These are phyloP conservation scores for Simplicillium aogashimaense DNA, from an alignment of 2,329 filamentous ascomycete genomes.

Conservation along the genomic window DNA sequence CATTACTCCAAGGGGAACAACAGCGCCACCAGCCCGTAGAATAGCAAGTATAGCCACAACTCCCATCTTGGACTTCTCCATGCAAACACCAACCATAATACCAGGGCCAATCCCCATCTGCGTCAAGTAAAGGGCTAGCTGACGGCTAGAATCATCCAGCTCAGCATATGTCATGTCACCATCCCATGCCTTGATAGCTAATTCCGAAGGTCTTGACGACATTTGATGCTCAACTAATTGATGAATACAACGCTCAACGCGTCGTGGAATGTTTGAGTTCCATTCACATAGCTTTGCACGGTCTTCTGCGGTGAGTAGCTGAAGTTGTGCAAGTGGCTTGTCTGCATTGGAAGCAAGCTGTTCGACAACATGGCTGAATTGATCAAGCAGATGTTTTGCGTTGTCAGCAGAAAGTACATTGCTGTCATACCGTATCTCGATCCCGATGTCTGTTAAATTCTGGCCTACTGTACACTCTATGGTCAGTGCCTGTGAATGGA, in stretches of 20 bases:
- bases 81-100: neutral
- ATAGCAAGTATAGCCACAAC: neutral
- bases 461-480: too few species aligned
- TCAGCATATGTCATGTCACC: neutral
- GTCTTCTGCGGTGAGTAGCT: neutral
- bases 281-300: neutral
- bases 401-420: too few species aligned
- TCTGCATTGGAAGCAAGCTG: too few species aligned
- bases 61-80: neutral
- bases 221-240: neutral
- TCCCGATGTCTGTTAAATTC: too few species aligned
- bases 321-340: too few species aligned
- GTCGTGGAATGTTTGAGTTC: neutral
- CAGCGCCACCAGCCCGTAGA: neutral
- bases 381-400: too few species aligned
- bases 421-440: too few species aligned
- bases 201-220: neutral
- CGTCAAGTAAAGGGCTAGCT: neutral
- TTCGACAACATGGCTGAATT: too few species aligned
- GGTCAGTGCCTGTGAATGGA: too few species aligned
- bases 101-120: neutral
- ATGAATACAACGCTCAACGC: neutral
- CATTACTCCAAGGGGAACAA: neutral
- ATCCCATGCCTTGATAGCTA: neutral
- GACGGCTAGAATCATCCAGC: neutral